These are phyloP conservation scores for Bremia lactucae DNA, from an alignment of 352 stramenopile genomes.

Conservation along the genomic window DNA sequence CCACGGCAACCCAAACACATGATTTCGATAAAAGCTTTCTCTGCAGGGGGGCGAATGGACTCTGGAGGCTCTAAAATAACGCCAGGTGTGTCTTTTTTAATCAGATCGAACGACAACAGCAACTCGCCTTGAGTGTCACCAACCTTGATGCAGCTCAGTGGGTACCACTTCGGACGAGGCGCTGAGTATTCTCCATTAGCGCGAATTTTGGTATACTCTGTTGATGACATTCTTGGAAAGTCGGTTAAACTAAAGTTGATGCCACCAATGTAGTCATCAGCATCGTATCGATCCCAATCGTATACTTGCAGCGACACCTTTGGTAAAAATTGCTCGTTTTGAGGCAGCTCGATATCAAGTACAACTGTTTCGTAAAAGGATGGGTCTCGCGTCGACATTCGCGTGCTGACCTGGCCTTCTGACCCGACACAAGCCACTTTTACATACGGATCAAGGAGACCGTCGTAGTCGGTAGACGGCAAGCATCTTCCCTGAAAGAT, in stretches of 20 bases:
- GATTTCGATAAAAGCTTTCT: constrained; percentile 73
- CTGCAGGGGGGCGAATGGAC: constrained; percentile 42
- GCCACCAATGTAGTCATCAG: constrained; percentile 62
- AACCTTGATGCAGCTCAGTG: constrained; percentile 44
- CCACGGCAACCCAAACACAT: constrained; percentile 67
- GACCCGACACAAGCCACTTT: constrained; percentile 76
- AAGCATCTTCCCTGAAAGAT: constrained; percentile 71
- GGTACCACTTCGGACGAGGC: constrained; percentile 59
- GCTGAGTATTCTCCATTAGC: constrained; percentile 41
- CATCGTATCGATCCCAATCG: constrained; percentile 63
- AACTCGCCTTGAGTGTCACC: constrained; percentile 68
- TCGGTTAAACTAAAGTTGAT: constrained; percentile 48
- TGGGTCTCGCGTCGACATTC: constrained; percentile 60
- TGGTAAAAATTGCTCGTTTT: constrained; percentile 47
- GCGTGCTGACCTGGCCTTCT: constrained; percentile 46
- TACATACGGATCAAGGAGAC: constrained; percentile 72
- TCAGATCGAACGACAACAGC: constrained; percentile 66
- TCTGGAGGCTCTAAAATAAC: constrained; percentile 45
- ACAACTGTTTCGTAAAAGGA: constrained; percentile 79
- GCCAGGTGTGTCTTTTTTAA: constrained; percentile 54
- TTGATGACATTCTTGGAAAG: constrained; percentile 45
- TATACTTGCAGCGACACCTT: constrained; percentile 70
- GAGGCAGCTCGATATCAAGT: constrained; percentile 65
- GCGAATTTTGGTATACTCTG: constrained; percentile 40
- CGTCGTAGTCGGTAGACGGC: constrained; percentile 62